Evolutionary conservation across 805 yeast genomes (phyloP), one percentile per base, ranked within the genome.

Genomic region (Brettanomyces custersianus): DNA sequence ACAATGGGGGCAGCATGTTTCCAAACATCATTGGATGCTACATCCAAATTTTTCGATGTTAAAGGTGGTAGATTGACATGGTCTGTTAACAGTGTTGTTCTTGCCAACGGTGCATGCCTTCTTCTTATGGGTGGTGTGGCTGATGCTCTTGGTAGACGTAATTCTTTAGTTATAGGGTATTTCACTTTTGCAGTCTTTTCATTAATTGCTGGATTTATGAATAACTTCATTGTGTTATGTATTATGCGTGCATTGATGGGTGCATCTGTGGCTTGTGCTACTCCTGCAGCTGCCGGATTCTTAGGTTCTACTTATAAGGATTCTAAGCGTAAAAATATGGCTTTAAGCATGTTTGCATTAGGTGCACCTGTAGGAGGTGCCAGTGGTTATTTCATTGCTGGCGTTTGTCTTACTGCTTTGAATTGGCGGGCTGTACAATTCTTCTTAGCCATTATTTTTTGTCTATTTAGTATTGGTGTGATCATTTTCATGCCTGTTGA

Each of bases 321-420:
- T 20, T 59, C 68, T 0, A 42, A 44, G 26, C 41, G 72, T 25
- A 66, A 66, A 40, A 67, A 67, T 43, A 42, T 60, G 42, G 70
- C 51, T 13, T 52, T 66, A 63, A 65, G 70, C 26, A 48, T 59
- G 22, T 63, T 66, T 40, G 49, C 64, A 7, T 63, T 65, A 2
- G 74, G 74, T 5, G 71, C 72, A 2, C 74, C 74, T 2, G 45
- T 65, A 4, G 74, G 74, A 16, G 64, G 60, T 32, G 65, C 67
- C 4, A 40, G 49, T 15, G 74, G 74, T 1, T 54, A 54, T n/a
- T 42, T 68, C 20, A 40, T 60, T 16, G 71, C 70, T 6, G 74
- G 72, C 34, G 60, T 68, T 8, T 61, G 69, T 40, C 42, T 54
- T n/a, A 50, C 59, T 34, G 48, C 54, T 12, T 42, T 67, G 17